Conservation (phyloP, 352 stramenopile genomes). For the Elongisporangium prolatum region DNA sequence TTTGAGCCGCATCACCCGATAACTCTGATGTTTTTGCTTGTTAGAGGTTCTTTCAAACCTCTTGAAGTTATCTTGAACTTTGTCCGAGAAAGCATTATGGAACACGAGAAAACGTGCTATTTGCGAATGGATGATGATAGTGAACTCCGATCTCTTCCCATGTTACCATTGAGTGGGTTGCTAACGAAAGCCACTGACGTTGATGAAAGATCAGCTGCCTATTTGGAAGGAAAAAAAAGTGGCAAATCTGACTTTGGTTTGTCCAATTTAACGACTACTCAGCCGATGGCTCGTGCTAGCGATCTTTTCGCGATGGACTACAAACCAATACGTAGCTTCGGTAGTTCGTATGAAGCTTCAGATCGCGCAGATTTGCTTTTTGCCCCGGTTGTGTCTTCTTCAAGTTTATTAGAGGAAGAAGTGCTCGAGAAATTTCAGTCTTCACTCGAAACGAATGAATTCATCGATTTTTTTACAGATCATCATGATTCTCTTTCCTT, state of each 20-base stretch:
- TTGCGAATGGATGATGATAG: constrained; percentile 63
- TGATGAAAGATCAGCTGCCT: constrained; percentile 42
- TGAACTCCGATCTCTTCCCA: constrained; percentile 38
- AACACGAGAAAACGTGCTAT: constrained; percentile 77
- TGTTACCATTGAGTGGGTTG: constrained; percentile 46
- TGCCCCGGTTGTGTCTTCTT: constrained; percentile 14
- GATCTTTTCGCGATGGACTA: constrained; percentile 74
- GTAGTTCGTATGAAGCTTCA: constrained; percentile 5
- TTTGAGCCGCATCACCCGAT: constrained; percentile 38
- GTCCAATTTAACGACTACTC: not conserved
- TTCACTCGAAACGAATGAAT: constrained; percentile 31
- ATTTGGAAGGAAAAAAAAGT: constrained; percentile 21
- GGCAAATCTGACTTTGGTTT: not conserved
- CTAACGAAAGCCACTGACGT: constrained; percentile 22
- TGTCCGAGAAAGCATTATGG: constrained; percentile 46
- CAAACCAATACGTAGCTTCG: constrained; percentile 24
- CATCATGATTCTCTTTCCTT: constrained; percentile 55
- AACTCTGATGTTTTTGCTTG: constrained; percentile 65
- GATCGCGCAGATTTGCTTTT: constrained; percentile 67
- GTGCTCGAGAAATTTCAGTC: constrained; percentile 7
- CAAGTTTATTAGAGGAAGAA: constrained; percentile 10
- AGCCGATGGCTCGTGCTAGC: constrained; percentile 38
- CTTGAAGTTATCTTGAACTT: constrained; percentile 51
- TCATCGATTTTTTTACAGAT: constrained; percentile 48
- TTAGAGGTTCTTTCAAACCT: constrained; percentile 56